Evolutionary conservation across 192 early-diverging fungal genomes (phyloP).

Genomic region (Diversispora epigaea): DNA sequence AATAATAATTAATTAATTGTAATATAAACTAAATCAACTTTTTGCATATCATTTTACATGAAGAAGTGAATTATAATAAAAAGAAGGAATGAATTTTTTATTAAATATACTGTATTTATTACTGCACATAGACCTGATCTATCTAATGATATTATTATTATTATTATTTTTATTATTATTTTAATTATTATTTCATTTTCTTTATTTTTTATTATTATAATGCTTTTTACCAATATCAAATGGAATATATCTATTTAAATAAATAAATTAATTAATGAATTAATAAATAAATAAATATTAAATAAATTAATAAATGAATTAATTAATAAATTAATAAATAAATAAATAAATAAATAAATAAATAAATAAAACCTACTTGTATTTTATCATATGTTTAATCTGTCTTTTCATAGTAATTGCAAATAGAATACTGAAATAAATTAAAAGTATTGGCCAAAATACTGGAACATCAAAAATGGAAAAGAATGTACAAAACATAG

Average conservation of each 20-base stretch:
- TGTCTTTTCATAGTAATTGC: constrained; percentile 95
- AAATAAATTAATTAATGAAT: background rate
- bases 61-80: too few relatives aligned
- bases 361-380: constrained; percentile 44
- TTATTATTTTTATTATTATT: background rate
- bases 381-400: constrained; percentile 97
- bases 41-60: too few relatives aligned
- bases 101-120: too few relatives aligned
- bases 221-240: constrained; percentile 79
- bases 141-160: background rate
- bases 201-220: constrained; percentile 48
- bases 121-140: too few relatives aligned
- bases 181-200: background rate
- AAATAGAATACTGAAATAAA: constrained; percentile 95
- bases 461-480: constrained; percentile 93
- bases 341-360: background rate
- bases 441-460: constrained; percentile 97
- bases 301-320: background rate
- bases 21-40: too few relatives aligned
- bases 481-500: constrained; percentile 86
- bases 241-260: constrained; percentile 64
- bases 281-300: background rate
- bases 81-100: too few relatives aligned
- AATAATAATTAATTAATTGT: too few relatives aligned
- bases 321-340: background rate